Evolutionary conservation across 1,284 basidiomycete genomes (phyloP), one percentile per base, ranked within the genome.

Genomic region (Apiotrichum gracile): DNA sequence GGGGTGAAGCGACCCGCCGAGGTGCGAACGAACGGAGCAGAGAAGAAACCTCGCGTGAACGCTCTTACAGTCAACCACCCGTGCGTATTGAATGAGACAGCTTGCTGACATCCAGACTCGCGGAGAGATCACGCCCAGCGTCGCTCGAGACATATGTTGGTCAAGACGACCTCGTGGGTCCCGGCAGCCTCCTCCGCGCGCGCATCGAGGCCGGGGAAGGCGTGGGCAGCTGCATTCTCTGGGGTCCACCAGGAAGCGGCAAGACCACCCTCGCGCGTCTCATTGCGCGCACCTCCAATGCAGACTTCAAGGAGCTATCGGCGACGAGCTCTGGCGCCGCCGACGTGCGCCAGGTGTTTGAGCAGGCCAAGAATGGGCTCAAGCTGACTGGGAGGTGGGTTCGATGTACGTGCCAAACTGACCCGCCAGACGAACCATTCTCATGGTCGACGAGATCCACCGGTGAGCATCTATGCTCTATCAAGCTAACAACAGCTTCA

Each of bases 281-380:
- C 25, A 72, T 72, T 39, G 69, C 69, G 16, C 65, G 61, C 44
- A 70, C 66, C 4, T 66, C 71, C 5, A 61, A 83, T 61, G 82
- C 81, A 14, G 77, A 82, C 12, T 87, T 88, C 66, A 85, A 82
- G 61, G 87, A 89, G 63, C 74, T 88, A n/a, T 85, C 84, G 54
- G 85, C 86, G 2, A 88, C 86, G 0, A 81, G 74, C 31, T 83
- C 85, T 0, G 86, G 87, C 0, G 83, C 88, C 1, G 82, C 82
- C 33, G 89, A 94, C 45, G 83, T 92, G n/a, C 82, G 87, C 37
- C 80, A 80, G 37, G 78, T 88, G 6, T 85, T 91, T 56, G 88
- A 91, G 57, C 87, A 91, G 65, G 88, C 91, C 0, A 85, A 85
- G 65, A 82, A 81, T 47, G 76, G 80, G 2, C 79, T 92, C 46